Conservation (phyloP, 768 basidiomycete genomes). For the Lentinula lateritia region DNA sequence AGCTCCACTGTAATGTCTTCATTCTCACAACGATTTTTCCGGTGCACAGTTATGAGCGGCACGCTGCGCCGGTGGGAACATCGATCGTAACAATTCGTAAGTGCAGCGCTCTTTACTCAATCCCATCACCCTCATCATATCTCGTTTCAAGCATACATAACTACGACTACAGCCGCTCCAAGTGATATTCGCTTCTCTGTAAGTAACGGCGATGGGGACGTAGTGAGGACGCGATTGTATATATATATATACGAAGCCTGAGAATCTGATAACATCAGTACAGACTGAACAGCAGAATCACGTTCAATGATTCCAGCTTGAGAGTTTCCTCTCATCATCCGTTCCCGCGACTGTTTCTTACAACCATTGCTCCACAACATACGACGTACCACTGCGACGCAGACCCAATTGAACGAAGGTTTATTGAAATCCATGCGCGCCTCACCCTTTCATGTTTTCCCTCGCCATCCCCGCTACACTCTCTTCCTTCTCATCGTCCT, state of each 20-base stretch:
- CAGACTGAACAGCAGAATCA: not conserved
- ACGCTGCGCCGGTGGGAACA: no score
- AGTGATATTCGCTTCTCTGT: no score
- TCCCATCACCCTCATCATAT: no score
- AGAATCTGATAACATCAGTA: not conserved
- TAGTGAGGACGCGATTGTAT: not conserved
- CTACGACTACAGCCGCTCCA: no score
- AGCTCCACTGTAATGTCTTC: not conserved
- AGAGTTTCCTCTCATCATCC: not conserved
- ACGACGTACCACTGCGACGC: not conserved
- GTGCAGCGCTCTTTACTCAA: no score
- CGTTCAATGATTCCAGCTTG: no score
- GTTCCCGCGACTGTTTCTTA: not conserved
- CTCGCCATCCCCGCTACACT: slow-evolving; percentile 49
- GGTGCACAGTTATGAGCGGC: no score
- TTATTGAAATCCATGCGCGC: not conserved
- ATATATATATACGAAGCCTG: not conserved
- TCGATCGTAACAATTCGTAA: no score
- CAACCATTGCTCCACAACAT: not conserved
- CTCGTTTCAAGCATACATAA: no score
- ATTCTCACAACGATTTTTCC: not conserved
- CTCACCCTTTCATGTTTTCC: not conserved
- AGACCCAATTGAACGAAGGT: not conserved
- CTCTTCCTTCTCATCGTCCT: slow-evolving; percentile 36
- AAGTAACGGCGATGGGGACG: not conserved